Evolutionary conservation across 192 early-diverging fungal genomes (phyloP).

Genomic region (Allomyces arbusculus): DNA sequence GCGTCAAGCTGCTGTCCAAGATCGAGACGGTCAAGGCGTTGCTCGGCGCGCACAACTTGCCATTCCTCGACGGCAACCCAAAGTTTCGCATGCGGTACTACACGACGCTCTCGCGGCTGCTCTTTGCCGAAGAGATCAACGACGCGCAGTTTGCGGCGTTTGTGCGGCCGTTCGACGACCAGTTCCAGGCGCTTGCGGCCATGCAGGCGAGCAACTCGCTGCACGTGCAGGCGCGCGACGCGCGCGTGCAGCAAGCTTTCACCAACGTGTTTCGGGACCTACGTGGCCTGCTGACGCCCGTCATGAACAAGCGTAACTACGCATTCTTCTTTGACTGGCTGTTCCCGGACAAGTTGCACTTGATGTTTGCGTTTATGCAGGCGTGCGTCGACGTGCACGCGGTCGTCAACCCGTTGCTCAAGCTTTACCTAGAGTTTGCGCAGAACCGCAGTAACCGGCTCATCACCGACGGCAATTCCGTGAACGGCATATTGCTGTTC

Average conservation of each 20-base stretch:
- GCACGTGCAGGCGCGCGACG: background rate
- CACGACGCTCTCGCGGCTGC: conserved; percentile 46
- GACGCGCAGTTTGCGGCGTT: background rate
- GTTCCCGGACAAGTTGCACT: conserved; percentile 39
- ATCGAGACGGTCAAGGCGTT: conserved; percentile 46
- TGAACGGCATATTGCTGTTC: conserved; percentile 77
- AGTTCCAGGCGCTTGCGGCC: conserved; percentile 25
- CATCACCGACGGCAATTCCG: conserved; percentile 61
- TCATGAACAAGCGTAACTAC: conserved; percentile 36
- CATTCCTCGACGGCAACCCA: conserved; percentile 37
- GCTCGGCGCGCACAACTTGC: conserved; percentile 43
- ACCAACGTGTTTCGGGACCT: conserved; percentile 51
- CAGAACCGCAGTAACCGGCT: conserved; percentile 59
- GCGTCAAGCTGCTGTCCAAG: conserved; percentile 54
- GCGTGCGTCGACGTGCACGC: conserved; percentile 33
- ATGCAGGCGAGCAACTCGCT: background rate
- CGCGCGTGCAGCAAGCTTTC: conserved; percentile 19
- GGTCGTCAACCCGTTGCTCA: conserved; percentile 49
- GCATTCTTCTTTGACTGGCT: conserved; percentile 72
- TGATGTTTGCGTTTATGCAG: conserved; percentile 43
- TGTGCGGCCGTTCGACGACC: conserved; percentile 22
- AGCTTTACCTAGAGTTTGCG: conserved; percentile 61
- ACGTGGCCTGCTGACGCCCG: conserved; percentile 48
- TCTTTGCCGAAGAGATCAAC: conserved; percentile 27
- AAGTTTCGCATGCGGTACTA: conserved; percentile 51